Conservation (phyloP, 495 filamentous ascomycete genomes). For the Venustampulla echinocandica region DNA sequence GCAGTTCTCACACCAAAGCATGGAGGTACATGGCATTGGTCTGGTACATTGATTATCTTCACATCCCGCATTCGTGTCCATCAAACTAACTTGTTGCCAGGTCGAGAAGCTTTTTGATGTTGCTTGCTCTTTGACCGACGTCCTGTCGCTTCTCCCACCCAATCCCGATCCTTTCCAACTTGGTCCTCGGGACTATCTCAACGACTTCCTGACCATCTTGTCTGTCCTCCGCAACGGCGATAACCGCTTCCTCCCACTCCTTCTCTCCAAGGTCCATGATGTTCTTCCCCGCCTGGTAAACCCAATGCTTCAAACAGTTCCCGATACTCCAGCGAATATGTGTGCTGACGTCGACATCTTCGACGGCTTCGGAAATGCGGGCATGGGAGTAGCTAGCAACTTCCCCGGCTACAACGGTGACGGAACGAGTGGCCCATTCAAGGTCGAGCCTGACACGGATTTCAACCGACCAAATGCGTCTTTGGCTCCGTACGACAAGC, state of each 20-base stretch:
- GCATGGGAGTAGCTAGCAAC: slow-evolving; percentile 30
- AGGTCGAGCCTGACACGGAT: slow-evolving; percentile 18
- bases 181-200: slow-evolving; percentile 66
- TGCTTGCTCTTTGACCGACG: slow-evolving; percentile 62
- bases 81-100: slow-evolving; percentile 20
- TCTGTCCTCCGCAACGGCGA: slow-evolving; percentile 62
- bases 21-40: slow-evolving; percentile 67
- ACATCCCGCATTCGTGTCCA: neutral
- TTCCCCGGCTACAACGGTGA: slow-evolving; percentile 22
- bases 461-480: slow-evolving; percentile 4
- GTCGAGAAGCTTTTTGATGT: slow-evolving; percentile 74
- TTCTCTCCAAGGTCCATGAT: slow-evolving; percentile 61
- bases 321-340: slow-evolving; percentile 33
- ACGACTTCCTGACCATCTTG: slow-evolving; percentile 56
- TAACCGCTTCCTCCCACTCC: slow-evolving; percentile 58
- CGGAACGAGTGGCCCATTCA: slow-evolving; percentile 18
- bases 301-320: slow-evolving; percentile 45
- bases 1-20: slow-evolving; percentile 52
- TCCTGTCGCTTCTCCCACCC: slow-evolving; percentile 56
- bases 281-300: slow-evolving; percentile 51
- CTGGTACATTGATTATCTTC: slow-evolving; percentile 41
- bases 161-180: slow-evolving; percentile 50
- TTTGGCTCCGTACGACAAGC: slow-evolving; percentile 9
- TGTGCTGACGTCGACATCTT: slow-evolving; percentile 45
- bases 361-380: slow-evolving; percentile 45